Evolutionary conservation across 208 protist species (phyloP), one percentile per base, ranked within the genome.

Genomic region (Trypanosoma melophagium): DNA sequence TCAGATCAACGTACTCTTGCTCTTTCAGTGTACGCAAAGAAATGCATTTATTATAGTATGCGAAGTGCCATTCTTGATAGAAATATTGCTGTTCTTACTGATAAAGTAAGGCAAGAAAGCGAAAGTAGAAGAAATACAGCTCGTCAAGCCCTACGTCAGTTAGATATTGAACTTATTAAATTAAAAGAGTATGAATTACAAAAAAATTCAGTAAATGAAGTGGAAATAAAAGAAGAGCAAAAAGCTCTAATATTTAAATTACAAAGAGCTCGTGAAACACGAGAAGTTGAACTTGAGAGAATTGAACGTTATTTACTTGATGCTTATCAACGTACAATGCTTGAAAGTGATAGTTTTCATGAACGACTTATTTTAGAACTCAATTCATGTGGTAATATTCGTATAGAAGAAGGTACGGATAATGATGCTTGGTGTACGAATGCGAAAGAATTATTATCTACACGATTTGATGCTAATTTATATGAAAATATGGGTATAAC

Each of bases 1-100:
- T 61, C 73, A 3, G 94, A 98, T 69, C 83, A 91, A 54, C 87
- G 92, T 25, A 64, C 67, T 10, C 54, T 95, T 28, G 95, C 96
- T 12, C 81, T 96, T 51, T 87, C 85, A 2, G 90, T 97, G 1
- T 93, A 92, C 68, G 67, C 77, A 54, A 98, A 97, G 61, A 98
- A 98, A 71, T 75, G 78, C 55, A 89, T 97, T 65, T 98, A 98
- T 76, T 98, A 98, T 72, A 95, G 90, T 64, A 98, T 97, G 87
- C 82, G 96, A 16, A 84, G 96, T 35, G 92, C 92, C 54, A 91
- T 93, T 55, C 61, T 98, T n/a, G 79, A 93, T 60, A 77, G 93
- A 13, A 95, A 97, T 68, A 68, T 91, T 25, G 63, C 77, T 2
- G 72, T 93, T 17, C 67, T 97, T 12, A 13, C 79, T 21, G 60